Percentiles rank a stretch among this genome's conserved stretches.
phyloP scores from a whole-genome alignment of 306 rosid genomes.

The Gastrolobium villosum region DNA sequence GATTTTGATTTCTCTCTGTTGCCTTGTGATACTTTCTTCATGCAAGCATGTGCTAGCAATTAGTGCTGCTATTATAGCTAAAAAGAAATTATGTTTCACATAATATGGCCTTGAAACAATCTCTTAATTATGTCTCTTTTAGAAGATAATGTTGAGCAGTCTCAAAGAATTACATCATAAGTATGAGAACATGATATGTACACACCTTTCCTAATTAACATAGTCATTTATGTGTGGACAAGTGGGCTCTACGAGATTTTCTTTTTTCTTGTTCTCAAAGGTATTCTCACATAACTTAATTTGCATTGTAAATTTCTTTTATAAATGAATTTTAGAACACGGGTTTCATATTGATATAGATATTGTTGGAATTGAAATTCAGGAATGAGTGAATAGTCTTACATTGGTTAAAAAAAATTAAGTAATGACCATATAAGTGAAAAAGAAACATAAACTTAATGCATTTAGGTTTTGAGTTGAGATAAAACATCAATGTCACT shows the following conservation, averaged over 20 bases:
- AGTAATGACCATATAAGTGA: too few relatives aligned
- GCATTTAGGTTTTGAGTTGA: too few relatives aligned
- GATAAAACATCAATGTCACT: too few relatives aligned
- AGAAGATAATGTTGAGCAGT: conserved; percentile 17
- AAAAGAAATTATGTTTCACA: conserved; percentile 38
- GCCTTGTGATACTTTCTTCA: conserved; percentile 56
- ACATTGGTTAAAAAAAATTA: too few relatives aligned
- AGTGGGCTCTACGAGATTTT: conserved; percentile 45
- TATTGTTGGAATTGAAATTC: too few relatives aligned
- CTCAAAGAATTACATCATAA: background rate
- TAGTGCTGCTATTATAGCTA: conserved; percentile 58
- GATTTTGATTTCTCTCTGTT: conserved; percentile 47
- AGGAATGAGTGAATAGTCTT: too few relatives aligned
- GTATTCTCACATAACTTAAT: background rate
- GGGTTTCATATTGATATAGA: background rate
- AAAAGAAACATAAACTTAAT: too few relatives aligned
- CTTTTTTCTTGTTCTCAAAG: background rate
- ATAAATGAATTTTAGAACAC: background rate
- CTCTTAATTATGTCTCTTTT: conserved; percentile 51
- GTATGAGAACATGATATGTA: conserved; percentile 16
- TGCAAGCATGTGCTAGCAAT: conserved; percentile 81
- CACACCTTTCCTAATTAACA: conserved; percentile 27
- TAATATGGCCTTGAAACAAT: conserved; percentile 38
- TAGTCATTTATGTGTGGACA: background rate
- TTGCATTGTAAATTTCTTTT: background rate